Base-by-base conservation (phyloP, 345 rosid species). In the Salix caprea region DNA sequence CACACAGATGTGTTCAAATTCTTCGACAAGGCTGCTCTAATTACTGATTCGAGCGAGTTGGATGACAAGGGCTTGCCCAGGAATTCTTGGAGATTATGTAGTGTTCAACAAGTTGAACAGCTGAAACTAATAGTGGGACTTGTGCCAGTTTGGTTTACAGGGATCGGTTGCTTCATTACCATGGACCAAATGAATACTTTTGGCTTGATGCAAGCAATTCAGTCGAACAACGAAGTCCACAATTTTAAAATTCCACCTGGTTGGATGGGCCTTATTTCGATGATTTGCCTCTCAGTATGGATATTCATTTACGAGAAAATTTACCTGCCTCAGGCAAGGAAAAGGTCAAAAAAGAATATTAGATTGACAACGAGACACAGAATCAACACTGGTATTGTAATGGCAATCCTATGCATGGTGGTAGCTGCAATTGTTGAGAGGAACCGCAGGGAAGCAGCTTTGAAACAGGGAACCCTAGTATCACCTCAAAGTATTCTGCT, bases 211-310 rank as follows among this genome's bases (percentile, higher is more conserved):
- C 93, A 88, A 78, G 89, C 89, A 7, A 82, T 88, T 21, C 92
- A 91, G 58, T 81, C 82, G 84, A 78, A 85, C 66, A 86, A 64
- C 74, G 62, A 80, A 7, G 60, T 89, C 11, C 89, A 89, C 23
- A 34, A 76, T 15, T 89, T 92, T 58, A 15, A 80, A 39, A 74
- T 84, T 52, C 97, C 97, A 2, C 91, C 94, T 21, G 89, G 86
- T 28, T 91, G 96, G 97, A 85, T 90, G 88, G 82, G 86, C 23
- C 88, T 93, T 2, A 65, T 75, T 44, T 80, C 91, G 0, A 90
- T 93, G 94, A 76, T 93, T 18, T 75, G 87, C 32, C 92, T 93
- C 14, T 87, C 98, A 0, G 15, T 72, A 69, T 90, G 94, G 94
- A 89, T 93, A 69, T 74, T 87, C 76, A 26, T 85, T 19, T 93